Conservation (phyloP, 768 basidiomycete genomes). For the Mycena pura region DNA sequence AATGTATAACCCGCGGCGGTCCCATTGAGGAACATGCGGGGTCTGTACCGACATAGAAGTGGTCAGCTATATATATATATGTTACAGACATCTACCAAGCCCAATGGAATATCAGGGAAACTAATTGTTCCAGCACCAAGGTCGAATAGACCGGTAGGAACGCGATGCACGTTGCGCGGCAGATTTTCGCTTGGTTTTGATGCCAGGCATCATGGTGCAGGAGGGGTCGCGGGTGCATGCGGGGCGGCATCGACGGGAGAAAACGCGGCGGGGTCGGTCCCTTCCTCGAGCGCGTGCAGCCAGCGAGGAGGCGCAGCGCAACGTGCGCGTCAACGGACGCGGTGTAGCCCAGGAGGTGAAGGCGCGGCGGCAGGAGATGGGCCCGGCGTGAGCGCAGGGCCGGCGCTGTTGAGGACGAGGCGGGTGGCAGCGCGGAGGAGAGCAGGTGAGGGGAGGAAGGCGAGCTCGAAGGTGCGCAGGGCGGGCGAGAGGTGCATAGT, state of each 20-base stretch:
- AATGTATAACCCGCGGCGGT: too few relatives aligned
- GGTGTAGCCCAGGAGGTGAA: slow-evolving; percentile 53
- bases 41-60: too few relatives aligned
- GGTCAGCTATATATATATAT: too few relatives aligned
- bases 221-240: too few relatives aligned
- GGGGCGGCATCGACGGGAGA: slow-evolving; percentile 47
- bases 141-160: too few relatives aligned
- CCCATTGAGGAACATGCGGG: too few relatives aligned
- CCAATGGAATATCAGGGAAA: too few relatives aligned
- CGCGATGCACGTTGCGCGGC: too few relatives aligned
- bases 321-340: slow-evolving; percentile 43
- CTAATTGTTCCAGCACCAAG: too few relatives aligned
- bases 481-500: slow-evolving; percentile 35
- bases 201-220: too few relatives aligned
- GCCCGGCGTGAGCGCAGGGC: slow-evolving; percentile 36
- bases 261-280: slow-evolving; percentile 47
- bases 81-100: too few relatives aligned
- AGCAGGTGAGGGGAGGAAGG: slow-evolving; percentile 57
- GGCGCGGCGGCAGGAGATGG: slow-evolving; percentile 33
- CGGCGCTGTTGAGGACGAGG: slow-evolving; percentile 54
- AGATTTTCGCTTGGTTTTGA: too few relatives aligned
- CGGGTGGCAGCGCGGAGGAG: slow-evolving; percentile 57
- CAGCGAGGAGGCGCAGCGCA: slow-evolving; percentile 42
- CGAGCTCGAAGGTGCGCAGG: slow-evolving; percentile 51
- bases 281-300: slow-evolving; percentile 54